phyloP scores from a whole-genome alignment of 768 basidiomycete genomes.

The Termitomyces sp. region DNA sequence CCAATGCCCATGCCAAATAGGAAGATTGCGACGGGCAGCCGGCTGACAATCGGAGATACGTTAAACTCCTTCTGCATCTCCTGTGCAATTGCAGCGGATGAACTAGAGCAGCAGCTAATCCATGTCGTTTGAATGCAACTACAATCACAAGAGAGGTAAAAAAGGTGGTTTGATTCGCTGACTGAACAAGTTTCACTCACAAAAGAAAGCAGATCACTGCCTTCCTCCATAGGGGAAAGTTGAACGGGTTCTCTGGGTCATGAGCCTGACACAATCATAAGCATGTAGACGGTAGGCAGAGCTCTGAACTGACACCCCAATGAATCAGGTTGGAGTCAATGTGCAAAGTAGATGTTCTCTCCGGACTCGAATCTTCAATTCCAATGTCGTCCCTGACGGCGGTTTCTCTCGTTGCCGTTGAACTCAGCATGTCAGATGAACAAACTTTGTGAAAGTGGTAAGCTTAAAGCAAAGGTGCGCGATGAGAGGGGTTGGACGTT shows the following conservation, averaged over 20 bases:
- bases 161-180: background rate
- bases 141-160: background rate
- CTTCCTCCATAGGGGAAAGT: conserved; percentile 18
- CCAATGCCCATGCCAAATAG: conserved; percentile 17
- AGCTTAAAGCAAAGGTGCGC: no score
- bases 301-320: conserved; percentile 11
- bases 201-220: conserved; percentile 14
- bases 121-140: conserved; percentile 16
- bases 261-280: conserved; percentile 9
- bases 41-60: conserved; percentile 12
- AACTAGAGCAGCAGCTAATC: conserved; percentile 18
- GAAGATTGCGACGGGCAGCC: conserved; percentile 18
- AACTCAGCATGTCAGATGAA: background rate
- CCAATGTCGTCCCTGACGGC: background rate
- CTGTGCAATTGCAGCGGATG: conserved; percentile 10
- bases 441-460: no score
- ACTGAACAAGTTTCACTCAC: conserved; percentile 1
- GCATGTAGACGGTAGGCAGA: background rate
- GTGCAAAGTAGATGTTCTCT: background rate
- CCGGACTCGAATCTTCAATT: background rate
- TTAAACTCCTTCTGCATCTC: conserved; percentile 16
- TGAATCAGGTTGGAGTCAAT: conserved; percentile 15
- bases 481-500: no score
- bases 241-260: conserved; percentile 19
- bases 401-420: background rate